A percentile compares a stretch with the other conserved stretches of the same genome.
phyloP scores from a whole-genome alignment of 2,329 filamentous ascomycete genomes.

The Xylaria sp. region DNA sequence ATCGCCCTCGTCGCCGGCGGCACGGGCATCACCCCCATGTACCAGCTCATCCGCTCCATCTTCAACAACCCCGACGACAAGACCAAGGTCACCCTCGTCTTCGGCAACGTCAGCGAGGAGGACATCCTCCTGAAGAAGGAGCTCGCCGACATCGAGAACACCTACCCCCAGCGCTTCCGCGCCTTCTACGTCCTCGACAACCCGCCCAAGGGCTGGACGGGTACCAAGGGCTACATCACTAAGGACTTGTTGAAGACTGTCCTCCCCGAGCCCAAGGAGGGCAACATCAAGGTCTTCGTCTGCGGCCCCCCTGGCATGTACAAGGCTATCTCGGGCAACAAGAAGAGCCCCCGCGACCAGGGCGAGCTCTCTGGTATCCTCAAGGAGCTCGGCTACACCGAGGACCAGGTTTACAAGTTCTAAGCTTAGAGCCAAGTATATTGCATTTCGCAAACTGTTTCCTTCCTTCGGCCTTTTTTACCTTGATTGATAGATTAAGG shows the following conservation, averaged over 20 bases:
- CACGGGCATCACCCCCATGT: conserved; percentile 97
- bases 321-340: conserved; percentile 83
- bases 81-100: conserved; percentile 95
- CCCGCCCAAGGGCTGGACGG: conserved; percentile 69
- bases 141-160: conserved; percentile 83
- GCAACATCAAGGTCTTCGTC: conserved; percentile 94
- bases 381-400: conserved; percentile 74
- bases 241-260: conserved; percentile 95
- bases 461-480: conserved; percentile 1
- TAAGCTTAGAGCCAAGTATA: conserved; percentile 35
- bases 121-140: conserved; percentile 90
- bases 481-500: conserved; percentile 7
- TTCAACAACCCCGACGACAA: conserved; percentile 95
- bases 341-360: conserved; percentile 91
- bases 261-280: conserved; percentile 82
- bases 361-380: conserved; percentile 79
- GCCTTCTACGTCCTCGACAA: conserved; percentile 93
- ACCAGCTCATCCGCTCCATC: conserved; percentile 84
- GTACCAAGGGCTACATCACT: conserved; percentile 73
- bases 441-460: background rate
- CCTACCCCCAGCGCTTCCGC: conserved; percentile 89
- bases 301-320: conserved; percentile 91
- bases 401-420: conserved; percentile 97
- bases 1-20: conserved; percentile 85
- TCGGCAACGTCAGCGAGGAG: conserved; percentile 82